Conservation (phyloP, 371 early-diverging fungal species). For the Apophysomyces ossiformis region DNA sequence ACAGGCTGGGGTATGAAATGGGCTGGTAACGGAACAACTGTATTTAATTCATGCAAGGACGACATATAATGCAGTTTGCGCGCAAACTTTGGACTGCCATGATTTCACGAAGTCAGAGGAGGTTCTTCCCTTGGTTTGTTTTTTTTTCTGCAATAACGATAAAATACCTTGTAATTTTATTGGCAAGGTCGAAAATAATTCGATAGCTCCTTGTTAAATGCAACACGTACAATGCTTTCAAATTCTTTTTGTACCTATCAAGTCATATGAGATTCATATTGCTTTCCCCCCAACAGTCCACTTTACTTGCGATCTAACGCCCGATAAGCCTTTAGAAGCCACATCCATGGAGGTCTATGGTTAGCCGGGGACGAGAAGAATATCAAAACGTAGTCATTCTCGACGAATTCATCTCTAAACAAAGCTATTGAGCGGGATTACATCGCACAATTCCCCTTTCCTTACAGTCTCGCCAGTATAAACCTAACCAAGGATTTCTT, state of each 20-base stretch:
- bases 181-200: slow-evolving; percentile 49
- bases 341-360: slow-evolving; percentile 81
- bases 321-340: slow-evolving; percentile 86
- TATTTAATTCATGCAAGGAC: slow-evolving; percentile 70
- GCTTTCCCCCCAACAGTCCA: not conserved
- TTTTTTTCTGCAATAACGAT: not conserved
- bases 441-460: not conserved
- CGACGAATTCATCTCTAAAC: slow-evolving; percentile 74
- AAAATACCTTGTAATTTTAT: slow-evolving; percentile 45
- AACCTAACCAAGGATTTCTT: slow-evolving; percentile 23
- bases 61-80: slow-evolving; percentile 83
- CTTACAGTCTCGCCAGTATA: slow-evolving; percentile 48
- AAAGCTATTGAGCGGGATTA: not conserved
- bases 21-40: slow-evolving; percentile 69
- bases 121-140: not conserved
- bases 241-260: slow-evolving; percentile 89
- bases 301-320: slow-evolving; percentile 73
- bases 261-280: not conserved
- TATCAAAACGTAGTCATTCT: slow-evolving; percentile 85
- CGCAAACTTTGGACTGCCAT: slow-evolving; percentile 89
- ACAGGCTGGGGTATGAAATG: slow-evolving; percentile 83
- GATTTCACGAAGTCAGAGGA: slow-evolving; percentile 3
- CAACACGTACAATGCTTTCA: slow-evolving; percentile 89
- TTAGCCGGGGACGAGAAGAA: slow-evolving; percentile 84
- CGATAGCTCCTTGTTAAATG: slow-evolving; percentile 63